Evolutionary conservation across 2,329 filamentous ascomycete genomes (phyloP).

Genomic region (Didymella pomorum): DNA sequence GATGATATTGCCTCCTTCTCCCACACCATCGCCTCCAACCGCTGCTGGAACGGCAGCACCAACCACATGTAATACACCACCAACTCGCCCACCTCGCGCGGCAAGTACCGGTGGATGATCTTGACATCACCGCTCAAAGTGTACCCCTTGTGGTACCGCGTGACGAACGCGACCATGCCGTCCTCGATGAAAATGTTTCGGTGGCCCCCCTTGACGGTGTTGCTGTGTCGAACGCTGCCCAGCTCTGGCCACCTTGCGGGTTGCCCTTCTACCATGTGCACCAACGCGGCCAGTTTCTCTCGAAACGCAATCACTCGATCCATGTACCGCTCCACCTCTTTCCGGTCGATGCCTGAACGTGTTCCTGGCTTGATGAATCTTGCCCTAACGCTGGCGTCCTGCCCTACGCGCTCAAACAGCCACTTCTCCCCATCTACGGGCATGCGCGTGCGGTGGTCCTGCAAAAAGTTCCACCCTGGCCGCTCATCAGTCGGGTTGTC

Average conservation of each 20-base stretch:
- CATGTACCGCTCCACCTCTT: conserved; percentile 2
- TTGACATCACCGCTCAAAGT: conserved; percentile 26
- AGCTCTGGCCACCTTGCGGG: conserved; percentile 29
- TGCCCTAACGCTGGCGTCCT: too few relatives aligned
- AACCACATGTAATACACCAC: conserved; percentile 32
- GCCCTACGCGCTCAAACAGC: conserved; percentile 1
- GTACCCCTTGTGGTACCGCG: conserved; percentile 33
- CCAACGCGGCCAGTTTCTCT: conserved; percentile 32
- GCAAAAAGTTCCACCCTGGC: conserved; percentile 23
- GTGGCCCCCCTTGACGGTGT: conserved; percentile 18
- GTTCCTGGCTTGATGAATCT: too few relatives aligned
- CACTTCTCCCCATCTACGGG: conserved; percentile 6
- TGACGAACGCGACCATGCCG: conserved; percentile 15
- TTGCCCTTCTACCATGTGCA: too few relatives aligned
- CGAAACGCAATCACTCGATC: conserved; percentile 16
- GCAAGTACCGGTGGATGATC: conserved; percentile 39
- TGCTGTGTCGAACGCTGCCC: conserved; percentile 21
- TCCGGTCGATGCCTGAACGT: too few relatives aligned
- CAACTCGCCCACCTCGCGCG: conserved; percentile 33
- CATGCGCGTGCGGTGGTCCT: conserved; percentile 21
- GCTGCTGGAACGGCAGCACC: conserved; percentile 11
- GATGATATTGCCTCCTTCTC: conserved; percentile 22
- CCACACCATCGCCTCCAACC: conserved; percentile 20
- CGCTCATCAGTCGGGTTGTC: conserved; percentile 19
- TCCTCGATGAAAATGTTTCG: conserved; percentile 32